Evolutionary conservation across 2,329 filamentous ascomycete genomes (phyloP), one percentile per base, ranked within the genome.

Genomic region (Arthrobotrys sphaeroides): DNA sequence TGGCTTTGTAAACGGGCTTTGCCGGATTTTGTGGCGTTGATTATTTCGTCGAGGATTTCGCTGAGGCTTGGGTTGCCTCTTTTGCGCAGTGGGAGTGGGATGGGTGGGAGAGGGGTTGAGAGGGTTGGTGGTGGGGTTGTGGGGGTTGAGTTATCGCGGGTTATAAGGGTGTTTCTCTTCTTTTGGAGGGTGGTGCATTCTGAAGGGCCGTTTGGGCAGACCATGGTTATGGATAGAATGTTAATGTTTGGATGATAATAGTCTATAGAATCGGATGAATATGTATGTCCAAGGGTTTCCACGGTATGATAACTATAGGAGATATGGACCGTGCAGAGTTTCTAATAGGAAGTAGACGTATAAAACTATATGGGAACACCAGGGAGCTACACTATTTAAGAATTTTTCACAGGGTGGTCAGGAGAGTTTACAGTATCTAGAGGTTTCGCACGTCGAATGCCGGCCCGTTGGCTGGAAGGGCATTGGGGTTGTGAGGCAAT

Each of bases 11-110:
- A 28, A 31, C 69, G 60, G 31, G 69, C 51, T 66, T 73, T 60
- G 5, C 60, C 61, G 22, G 69, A 40, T 26, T 60, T 73, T 20
- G 60, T 66, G 20, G 69, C 61, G 13, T 73, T 66, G 43, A 60
- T 53, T n/a, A 73, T 66, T 43, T 73, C 68, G 22, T 60, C 42
- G 40, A 73, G 24, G 33, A 73, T 73, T 36, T 73, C 60, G 51
- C 20, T n/a, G 28, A 55, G 51, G 16, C 16, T 31, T 2, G 51
- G 51, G 28, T 55, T 55, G 18, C 51, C 51, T 55, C 51, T 55
- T 55, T 24, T 55, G 51, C n/a, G 38, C 2, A 12, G 53, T 40
- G n/a, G n/a, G 28, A 49, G 60, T 47, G 36, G 47, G 38, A 10
- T 24, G 33, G 13, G 22, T 5, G 1, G 40, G 3, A 45, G 31